These are phyloP conservation scores for Perilla frutescens DNA, from an alignment of 257 asterid genomes.

Conservation along the genomic window DNA sequence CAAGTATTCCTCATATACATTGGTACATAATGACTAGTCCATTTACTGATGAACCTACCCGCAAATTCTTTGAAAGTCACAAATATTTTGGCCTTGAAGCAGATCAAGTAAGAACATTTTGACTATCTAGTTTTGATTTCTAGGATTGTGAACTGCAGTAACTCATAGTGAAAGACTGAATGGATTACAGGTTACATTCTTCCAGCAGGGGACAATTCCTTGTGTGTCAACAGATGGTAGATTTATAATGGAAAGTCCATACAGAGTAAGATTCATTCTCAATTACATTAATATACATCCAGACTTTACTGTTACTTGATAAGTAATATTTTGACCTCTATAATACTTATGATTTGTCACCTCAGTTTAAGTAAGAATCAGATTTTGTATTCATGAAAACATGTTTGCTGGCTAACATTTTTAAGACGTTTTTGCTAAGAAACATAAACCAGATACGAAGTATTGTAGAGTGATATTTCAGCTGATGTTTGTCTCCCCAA, in stretches of 20 bases:
- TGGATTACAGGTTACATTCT: conserved; percentile 81
- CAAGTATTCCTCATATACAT: conserved; percentile 60
- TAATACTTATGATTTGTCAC: conserved; percentile 18
- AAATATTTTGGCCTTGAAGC: conserved; percentile 95
- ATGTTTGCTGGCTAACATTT: background rate
- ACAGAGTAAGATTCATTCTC: conserved; percentile 63
- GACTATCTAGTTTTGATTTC: conserved; percentile 14
- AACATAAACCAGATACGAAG: background rate
- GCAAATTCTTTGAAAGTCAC: conserved; percentile 81
- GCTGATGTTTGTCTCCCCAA: conserved; percentile 24
- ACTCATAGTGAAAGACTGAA: conserved; percentile 36
- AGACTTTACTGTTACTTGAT: background rate
- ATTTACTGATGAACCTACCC: conserved; percentile 89
- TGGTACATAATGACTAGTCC: conserved; percentile 99
- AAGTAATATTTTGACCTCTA: conserved; percentile 14
- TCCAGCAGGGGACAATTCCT: conserved; percentile 96
- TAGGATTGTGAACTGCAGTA: conserved; percentile 32
- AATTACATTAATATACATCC: conserved; percentile 15
- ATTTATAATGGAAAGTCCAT: conserved; percentile 90
- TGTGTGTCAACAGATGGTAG: conserved; percentile 93
- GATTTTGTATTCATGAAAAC: background rate
- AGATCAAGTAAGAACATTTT: conserved; percentile 68
- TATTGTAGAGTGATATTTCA: conserved; percentile 20
- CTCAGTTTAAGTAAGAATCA: conserved; percentile 13
- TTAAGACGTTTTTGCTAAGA: conserved; percentile 16